These are phyloP conservation scores for Gyrodon lividus DNA, from an alignment of 768 basidiomycete species.

Conservation along the genomic window DNA sequence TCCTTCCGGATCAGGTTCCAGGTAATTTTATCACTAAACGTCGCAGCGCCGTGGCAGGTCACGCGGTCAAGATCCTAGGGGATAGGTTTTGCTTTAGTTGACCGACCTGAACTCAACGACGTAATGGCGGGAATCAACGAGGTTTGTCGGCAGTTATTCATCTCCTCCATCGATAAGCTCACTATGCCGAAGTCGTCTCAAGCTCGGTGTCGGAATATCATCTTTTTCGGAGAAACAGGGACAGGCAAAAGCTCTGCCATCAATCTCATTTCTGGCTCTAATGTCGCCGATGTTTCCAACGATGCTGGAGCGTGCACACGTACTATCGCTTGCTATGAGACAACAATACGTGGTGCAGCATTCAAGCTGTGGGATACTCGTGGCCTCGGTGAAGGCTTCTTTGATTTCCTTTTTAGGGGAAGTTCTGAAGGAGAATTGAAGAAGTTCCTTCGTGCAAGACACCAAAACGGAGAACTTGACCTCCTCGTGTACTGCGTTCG, in stretches of 20 bases:
- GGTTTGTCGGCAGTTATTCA: slow-evolving; percentile 9
- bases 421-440: slow-evolving; percentile 18
- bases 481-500: slow-evolving; percentile 41
- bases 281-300: slow-evolving; percentile 8
- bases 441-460: slow-evolving; percentile 20
- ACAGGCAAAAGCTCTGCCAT: slow-evolving; percentile 28
- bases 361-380: slow-evolving; percentile 36
- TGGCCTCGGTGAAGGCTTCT: slow-evolving; percentile 35
- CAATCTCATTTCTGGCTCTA: slow-evolving; percentile 20
- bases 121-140: not conserved
- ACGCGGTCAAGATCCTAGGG: not conserved
- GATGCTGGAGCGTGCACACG: slow-evolving; percentile 20
- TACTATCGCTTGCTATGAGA: not conserved
- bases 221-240: slow-evolving; percentile 26
- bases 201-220: slow-evolving; percentile 10
- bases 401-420: slow-evolving; percentile 5
- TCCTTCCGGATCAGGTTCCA: too few relatives aligned
- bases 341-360: not conserved
- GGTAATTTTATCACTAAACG: too few relatives aligned
- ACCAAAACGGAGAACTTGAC: slow-evolving; percentile 30
- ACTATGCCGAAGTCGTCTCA: not conserved
- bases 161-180: not conserved
- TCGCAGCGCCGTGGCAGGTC: not conserved
- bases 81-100: not conserved
- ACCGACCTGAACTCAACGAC: not conserved